Evolutionary conservation across 2,329 filamentous ascomycete genomes (phyloP).

Genomic region (Botrytis cinerea): DNA sequence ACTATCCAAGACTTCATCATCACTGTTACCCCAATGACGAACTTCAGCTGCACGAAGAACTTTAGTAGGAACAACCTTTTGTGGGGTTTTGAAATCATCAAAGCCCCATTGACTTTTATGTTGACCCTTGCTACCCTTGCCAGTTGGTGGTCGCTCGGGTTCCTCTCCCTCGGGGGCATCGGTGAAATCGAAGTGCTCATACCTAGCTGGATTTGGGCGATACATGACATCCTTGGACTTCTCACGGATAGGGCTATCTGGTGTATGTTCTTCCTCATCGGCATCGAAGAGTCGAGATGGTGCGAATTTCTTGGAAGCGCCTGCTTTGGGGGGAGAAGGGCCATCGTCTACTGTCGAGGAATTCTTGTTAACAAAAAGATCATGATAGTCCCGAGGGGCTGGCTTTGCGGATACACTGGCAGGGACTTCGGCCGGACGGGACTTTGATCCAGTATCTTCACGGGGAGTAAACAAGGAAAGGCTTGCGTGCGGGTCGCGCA

Average conservation of each 20-base stretch:
- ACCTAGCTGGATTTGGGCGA: constrained; percentile 74
- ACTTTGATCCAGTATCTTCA: constrained; percentile 58
- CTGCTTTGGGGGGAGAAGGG: constrained; percentile 45
- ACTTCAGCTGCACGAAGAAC: constrained; percentile 65
- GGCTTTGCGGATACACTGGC: constrained; percentile 70
- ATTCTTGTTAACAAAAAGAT: constrained; percentile 63
- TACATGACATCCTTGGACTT: constrained; percentile 49
- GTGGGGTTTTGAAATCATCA: constrained; percentile 81
- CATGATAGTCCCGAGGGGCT: constrained; percentile 64
- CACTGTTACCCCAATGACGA: constrained; percentile 77
- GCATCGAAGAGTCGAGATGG: constrained; percentile 65
- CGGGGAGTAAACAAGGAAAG: constrained; percentile 74
- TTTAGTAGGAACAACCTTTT: constrained; percentile 66
- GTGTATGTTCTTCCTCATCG: constrained; percentile 52
- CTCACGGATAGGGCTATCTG: constrained; percentile 45
- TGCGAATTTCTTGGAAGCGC: constrained; percentile 62
- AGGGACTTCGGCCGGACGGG: constrained; percentile 55
- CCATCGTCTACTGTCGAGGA: constrained; percentile 32
- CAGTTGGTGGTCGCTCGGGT: constrained; percentile 26
- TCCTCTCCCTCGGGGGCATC: constrained; percentile 54
- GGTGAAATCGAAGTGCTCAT: constrained; percentile 80
- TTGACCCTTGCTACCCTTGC: constrained; percentile 51
- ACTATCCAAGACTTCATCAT: constrained; percentile 59
- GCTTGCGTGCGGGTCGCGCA: constrained; percentile 68
- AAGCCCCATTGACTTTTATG: constrained; percentile 82